phyloP scores from a whole-genome alignment of 371 early-diverging fungal species.

The Rhizopus sp. region DNA sequence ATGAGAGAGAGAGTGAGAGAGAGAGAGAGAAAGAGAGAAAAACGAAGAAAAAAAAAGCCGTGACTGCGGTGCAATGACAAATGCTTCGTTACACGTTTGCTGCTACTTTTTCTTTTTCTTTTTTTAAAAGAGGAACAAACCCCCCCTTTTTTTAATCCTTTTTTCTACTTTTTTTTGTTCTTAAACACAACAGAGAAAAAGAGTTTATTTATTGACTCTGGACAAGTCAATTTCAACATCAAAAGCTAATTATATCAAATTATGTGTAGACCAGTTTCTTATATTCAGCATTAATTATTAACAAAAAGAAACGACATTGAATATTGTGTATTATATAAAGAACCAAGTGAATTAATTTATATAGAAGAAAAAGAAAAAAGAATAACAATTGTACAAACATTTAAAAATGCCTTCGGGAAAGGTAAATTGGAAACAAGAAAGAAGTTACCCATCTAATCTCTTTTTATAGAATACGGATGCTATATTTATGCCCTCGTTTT shows the following conservation, averaged over 20 bases:
- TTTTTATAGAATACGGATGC: constrained; percentile 20
- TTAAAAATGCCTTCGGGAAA: constrained; percentile 24
- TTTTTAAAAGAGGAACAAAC: no score
- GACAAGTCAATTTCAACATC: constrained; percentile 1
- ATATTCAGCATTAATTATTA: neutral
- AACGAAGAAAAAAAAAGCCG: neutral
- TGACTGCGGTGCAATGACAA: no score
- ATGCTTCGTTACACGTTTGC: no score
- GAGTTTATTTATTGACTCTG: constrained; percentile 2
- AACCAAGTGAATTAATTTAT: neutral
- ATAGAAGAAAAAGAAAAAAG: neutral
- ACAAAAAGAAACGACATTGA: neutral
- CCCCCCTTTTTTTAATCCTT: no score
- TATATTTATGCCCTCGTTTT: constrained; percentile 30
- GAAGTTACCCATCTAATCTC: neutral
- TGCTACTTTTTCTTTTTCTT: no score
- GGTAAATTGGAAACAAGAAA: constrained; percentile 8
- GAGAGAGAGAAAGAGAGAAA: neutral
- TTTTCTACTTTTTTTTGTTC: no score
- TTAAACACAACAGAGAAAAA: no score
- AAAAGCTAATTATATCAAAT: neutral
- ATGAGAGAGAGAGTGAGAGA: no score
- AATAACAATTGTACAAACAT: constrained; percentile 4
- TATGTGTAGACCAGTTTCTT: constrained; percentile 4
- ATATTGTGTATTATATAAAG: constrained; percentile 2